Conservation (phyloP, 441 rosid species). For the Aquilaria agallochum region DNA sequence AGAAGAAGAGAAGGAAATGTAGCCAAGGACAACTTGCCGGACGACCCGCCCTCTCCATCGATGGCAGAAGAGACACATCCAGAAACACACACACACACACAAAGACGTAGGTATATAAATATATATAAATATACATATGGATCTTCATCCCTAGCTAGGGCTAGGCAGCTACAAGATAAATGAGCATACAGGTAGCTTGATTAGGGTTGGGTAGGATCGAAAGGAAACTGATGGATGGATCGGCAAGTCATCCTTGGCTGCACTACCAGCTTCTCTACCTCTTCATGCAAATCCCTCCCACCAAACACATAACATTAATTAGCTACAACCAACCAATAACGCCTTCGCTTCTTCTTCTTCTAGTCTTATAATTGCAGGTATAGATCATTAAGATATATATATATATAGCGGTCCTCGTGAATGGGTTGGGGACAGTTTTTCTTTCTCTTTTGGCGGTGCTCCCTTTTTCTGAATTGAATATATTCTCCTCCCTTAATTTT, state of each 20-base stretch:
- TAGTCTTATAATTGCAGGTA: neutral
- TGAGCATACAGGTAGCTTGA: neutral
- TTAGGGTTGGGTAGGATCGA: no score
- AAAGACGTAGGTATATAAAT: no score
- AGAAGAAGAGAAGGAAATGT: conserved; percentile 26
- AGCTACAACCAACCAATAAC: no score
- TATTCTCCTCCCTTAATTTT: no score
- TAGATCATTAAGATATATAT: neutral
- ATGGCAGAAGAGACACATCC: neutral
- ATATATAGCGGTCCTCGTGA: neutral
- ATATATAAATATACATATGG: no score
- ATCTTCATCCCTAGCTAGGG: no score
- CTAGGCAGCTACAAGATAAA: neutral
- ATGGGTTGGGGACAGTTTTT: neutral
- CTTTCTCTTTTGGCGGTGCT: no score
- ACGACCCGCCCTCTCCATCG: neutral
- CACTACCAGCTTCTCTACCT: conserved; percentile 15
- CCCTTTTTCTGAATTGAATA: no score
- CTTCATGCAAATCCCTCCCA: conserved; percentile 23
- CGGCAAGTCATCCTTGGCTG: conserved; percentile 40
- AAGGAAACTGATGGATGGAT: no score
- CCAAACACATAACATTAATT: neutral
- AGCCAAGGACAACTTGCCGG: conserved; percentile 26
- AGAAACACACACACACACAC: no score
- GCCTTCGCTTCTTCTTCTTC: no score